Conservation (phyloP, 169 alveolate genomes). For the Toxoplasma gondii region DNA sequence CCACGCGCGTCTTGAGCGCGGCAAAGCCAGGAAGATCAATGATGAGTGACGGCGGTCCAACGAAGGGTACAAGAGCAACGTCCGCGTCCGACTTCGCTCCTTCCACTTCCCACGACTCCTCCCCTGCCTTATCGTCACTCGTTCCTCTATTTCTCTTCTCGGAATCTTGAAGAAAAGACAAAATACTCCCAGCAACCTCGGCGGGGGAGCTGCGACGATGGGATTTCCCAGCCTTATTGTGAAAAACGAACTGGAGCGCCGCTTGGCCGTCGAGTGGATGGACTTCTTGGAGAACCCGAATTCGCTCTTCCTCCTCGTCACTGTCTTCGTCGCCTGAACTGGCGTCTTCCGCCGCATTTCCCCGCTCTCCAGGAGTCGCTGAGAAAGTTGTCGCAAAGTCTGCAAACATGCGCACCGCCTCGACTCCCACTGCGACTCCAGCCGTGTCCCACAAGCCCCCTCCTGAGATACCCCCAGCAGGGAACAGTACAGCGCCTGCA, state of each 20-base stretch:
- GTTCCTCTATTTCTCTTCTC: not conserved
- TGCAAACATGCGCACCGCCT: not conserved
- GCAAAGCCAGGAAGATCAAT: slow-evolving; percentile 24
- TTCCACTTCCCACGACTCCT: not conserved
- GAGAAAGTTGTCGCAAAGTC: not conserved
- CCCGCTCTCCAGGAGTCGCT: not conserved
- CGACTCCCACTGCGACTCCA: not conserved
- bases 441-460: not conserved
- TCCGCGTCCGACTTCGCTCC: not conserved
- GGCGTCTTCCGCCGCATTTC: not conserved
- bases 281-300: not conserved
- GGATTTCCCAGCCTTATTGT: not conserved
- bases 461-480: not conserved
- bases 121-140: not conserved
- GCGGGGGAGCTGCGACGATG: slow-evolving; percentile 1
- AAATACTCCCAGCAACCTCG: not conserved
- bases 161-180: not conserved
- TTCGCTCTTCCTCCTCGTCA: slow-evolving; percentile 19
- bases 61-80: not conserved
- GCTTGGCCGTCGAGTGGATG: slow-evolving; percentile 31
- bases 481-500: not conserved
- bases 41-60: not conserved
- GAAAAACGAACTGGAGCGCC: not conserved
- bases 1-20: slow-evolving; percentile 15
- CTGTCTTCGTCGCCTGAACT: slow-evolving; percentile 22